Evolutionary conservation across 164 flowering plant species (phyloP), one percentile per base, ranked within the genome.

Genomic region (Hamamelis virginiana): DNA sequence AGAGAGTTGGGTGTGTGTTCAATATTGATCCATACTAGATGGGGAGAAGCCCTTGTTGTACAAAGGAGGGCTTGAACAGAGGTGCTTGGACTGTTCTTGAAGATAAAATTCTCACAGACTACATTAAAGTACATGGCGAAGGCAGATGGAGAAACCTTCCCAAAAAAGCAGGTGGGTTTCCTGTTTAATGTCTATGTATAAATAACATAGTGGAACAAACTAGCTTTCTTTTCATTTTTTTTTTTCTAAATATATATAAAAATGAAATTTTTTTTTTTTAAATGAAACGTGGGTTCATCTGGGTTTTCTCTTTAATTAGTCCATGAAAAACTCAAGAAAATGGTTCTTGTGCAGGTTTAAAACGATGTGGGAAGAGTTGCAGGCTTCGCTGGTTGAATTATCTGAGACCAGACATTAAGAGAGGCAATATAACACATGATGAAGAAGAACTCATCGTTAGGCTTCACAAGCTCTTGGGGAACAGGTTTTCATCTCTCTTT

Each of bases 371-470:
- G 26, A 79, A 79, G 64, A 79, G 82, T 60, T 79, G 82, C 45
- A 75, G 82, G 45, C 82, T 79, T 8, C 28, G 82, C 0, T 79
- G 82, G 82, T 43, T 79, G 70, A 76, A 79, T 41, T 79, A 79
- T 56, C 67, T 79, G 46, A 72, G 82, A 46, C 82, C 79, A 38
- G 79, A 75, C 50, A 79, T 79, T 13, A 79, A 79, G 63, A 75
- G 82, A 75, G 82, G 82, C 2, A 79, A 79, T 73, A 79, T 79
- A 1, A 63, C 77, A 1, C 22, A 21, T 1, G 82, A 79, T 18
- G 82, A 79, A 53, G 82, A 79, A 59, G 82, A 79, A 9, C 82
- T 79, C 58, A 79, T 79, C 66, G 62, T 79, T 68, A 76, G 82
- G 57, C 82, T 79, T 46, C 79, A 79, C 82, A 75, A 70, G 64